Evolutionary conservation across 257 asterid species (phyloP), one percentile per base, ranked within the genome.

Genomic region (Lycium barbarum): DNA sequence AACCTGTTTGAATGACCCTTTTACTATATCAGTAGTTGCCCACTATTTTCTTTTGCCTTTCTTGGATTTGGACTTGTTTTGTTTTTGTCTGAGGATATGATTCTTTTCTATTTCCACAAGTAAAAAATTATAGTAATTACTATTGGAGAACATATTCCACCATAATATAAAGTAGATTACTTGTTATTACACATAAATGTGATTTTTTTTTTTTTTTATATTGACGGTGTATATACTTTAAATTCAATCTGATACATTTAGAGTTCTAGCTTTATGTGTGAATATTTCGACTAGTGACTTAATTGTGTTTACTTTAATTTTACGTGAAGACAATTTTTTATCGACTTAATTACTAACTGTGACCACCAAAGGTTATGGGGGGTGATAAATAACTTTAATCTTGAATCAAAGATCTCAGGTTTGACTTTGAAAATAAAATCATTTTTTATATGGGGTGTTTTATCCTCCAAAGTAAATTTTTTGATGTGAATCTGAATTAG

Each of bases 401-500:
- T 1, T 36, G 14, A 7, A 68, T 1, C 0, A 36, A 0, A 36
- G 13, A 38, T 38, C 7, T 0, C 3, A 0, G 0, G 2, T 68
- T 17, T 0, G 0, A 38, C 10, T 13, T 38, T 0, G 0, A 0
- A 7, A 68, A 15, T 38, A 0, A 68, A 68, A 1, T 8, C 3
- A 0, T 1, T 36, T 3, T 15, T 6, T 10, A 6, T 67, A 67
- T 18, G 2, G 35, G 6, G 0, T 2, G 6, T 33, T 67, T 68
- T 38, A 0, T 6, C 0, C 0, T 14, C 14, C 4, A 0, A 6
- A 67, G 6, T 33, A 14, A 4, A 67, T 0, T 1, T 35, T 12
- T 1, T 7, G 3, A 0, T 14, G 2, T 0, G 6, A 67, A 38
- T 67, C 1, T 13, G 4, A 35, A 67, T 35, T 67, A 67, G 0